Evolutionary conservation across 768 basidiomycete species (phyloP), one percentile per base, ranked within the genome.

Genomic region (Boletus pseudopeckii): DNA sequence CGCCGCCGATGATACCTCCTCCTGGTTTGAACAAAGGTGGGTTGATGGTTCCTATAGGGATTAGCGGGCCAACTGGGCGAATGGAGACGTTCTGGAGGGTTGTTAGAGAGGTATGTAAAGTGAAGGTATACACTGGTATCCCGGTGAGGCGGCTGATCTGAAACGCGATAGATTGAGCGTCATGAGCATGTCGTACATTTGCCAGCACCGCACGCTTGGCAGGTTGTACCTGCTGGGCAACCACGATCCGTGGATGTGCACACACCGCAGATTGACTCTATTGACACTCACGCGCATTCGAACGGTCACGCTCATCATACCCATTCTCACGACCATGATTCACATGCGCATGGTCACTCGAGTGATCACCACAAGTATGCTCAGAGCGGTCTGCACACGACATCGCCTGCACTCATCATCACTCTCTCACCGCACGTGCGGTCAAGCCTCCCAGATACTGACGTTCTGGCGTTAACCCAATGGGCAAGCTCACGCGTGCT

Each of bases 191-290:
- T 97, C 24, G 65, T 89, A 0, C 89, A 92, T 64, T 79, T 96
- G 11, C 86, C 88, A 1, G 84, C 89, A 11, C 92, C 91, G 1
- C 90, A 92, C 57, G 84, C 95, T 50, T 95, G 91, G 91, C 91
- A 94, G 63, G 81, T 95, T 40, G 79, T 82, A 1, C 83, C 85
- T 0, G 63, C 57, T 0, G 70, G 68, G 15, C 68, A 71, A 52
- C 58, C 64, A 17, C 52, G 55, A 14, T 57, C 55, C 7, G 14
- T 56, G 40, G 39, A 56, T 22, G 39, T 47, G 9, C 24, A 40
- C n/a, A 13, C 41, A 28, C 33, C 39, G 2, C 44, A 49, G 17
- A 28, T 22, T 7, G 45, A 49, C 9, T 22, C 24, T 6, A 14
- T 20, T 15, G 53, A 54, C 26, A 13, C 28, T 4, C 52, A 51